These are phyloP conservation scores for Colletotrichum eleusines DNA, from an alignment of 2,329 filamentous ascomycete genomes.

Conservation along the genomic window DNA sequence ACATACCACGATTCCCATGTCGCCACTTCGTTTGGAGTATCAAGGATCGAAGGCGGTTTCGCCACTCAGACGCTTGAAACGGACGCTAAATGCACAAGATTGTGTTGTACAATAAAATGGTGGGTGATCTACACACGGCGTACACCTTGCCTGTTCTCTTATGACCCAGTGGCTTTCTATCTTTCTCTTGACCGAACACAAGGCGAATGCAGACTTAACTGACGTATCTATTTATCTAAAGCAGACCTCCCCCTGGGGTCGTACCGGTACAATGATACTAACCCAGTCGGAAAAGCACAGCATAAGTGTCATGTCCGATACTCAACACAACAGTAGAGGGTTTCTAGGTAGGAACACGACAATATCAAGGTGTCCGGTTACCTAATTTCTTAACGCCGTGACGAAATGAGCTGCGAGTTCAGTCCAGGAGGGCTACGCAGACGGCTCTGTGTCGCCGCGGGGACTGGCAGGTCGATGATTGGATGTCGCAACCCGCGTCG, in stretches of 20 bases:
- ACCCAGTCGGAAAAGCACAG: not conserved
- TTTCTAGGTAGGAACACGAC: not conserved
- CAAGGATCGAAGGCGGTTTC: not conserved
- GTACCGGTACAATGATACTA: not conserved
- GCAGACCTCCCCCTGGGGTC: not conserved
- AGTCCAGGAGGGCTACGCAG: not conserved
- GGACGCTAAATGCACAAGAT: slow-evolving; percentile 4
- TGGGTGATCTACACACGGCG: not conserved
- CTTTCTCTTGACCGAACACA: slow-evolving; percentile 20
- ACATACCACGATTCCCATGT: too few species aligned
- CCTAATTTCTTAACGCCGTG: not conserved
- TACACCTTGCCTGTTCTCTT: not conserved
- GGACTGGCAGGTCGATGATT: slow-evolving; percentile 2
- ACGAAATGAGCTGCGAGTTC: slow-evolving; percentile 4
- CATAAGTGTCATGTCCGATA: not conserved
- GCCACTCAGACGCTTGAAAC: slow-evolving; percentile 11
- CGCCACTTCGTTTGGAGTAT: not conserved
- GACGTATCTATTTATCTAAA: not conserved
- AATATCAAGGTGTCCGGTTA: not conserved
- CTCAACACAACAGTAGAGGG: not conserved
- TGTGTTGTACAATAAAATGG: slow-evolving; percentile 8
- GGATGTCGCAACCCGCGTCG: not conserved
- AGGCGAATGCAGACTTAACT: slow-evolving; percentile 16
- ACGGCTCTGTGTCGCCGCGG: not conserved
- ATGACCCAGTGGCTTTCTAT: not conserved